Conservation (phyloP, 2,329 filamentous ascomycete genomes). For the Aaosphaeria pasadenensis region DNA sequence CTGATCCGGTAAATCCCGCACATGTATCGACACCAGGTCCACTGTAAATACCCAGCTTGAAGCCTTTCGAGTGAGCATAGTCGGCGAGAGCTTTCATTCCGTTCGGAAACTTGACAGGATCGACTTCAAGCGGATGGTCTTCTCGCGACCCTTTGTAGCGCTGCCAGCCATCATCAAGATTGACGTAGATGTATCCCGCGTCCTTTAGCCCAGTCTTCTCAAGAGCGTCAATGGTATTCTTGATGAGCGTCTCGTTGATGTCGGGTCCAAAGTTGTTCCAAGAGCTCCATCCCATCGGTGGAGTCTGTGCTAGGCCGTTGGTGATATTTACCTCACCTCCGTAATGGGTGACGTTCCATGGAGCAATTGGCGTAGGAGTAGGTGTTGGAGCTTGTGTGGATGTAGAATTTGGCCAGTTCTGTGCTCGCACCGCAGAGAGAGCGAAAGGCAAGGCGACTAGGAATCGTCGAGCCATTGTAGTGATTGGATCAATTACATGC, state of each 20-base stretch:
- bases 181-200: constrained; percentile 20
- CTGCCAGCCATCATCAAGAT: constrained; percentile 39
- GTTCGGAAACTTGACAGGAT: constrained; percentile 36
- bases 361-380: constrained; percentile 6
- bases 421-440: constrained; percentile 6
- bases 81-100: constrained; percentile 38
- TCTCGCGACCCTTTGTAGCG: constrained; percentile 19
- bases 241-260: constrained; percentile 18
- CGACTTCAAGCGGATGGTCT: constrained; percentile 23
- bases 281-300: constrained; percentile 19
- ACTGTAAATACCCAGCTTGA: constrained; percentile 42
- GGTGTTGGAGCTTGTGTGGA: constrained; percentile 3
- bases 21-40: constrained; percentile 24
- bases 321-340: constrained; percentile 16
- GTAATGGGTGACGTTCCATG: constrained; percentile 16
- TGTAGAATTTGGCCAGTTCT: constrained; percentile 10
- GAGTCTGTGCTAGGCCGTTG: constrained; percentile 15
- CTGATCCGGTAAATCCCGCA: constrained; percentile 18
- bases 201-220: constrained; percentile 14
- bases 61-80: constrained; percentile 33
- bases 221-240: constrained; percentile 14
- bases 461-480: constrained; percentile 3
- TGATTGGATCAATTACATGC: background rate
- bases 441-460: background rate
- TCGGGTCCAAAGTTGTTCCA: constrained; percentile 20